A percentile compares a stretch with the other conserved stretches of the same genome.
phyloP scores from a whole-genome alignment of 1,284 basidiomycete genomes.

The Cryptococcus hybrid region DNA sequence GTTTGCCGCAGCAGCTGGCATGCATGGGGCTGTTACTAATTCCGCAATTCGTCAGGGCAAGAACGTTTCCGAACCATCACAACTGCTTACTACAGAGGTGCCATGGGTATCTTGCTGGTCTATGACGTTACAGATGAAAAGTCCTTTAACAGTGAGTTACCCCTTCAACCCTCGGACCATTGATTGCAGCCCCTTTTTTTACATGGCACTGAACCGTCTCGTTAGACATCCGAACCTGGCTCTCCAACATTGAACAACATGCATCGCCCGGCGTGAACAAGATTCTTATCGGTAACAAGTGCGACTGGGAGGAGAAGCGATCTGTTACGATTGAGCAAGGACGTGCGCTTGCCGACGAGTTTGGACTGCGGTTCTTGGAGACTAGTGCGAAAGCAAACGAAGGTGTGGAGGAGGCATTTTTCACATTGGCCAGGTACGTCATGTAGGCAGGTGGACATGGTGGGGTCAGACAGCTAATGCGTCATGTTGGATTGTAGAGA shows the following conservation, averaged over 20 bases:
- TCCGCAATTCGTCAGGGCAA: constrained; percentile 59
- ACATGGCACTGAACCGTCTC: constrained; percentile 8
- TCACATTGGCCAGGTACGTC: constrained; percentile 84
- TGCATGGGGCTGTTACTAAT: background rate
- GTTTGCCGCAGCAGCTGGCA: background rate
- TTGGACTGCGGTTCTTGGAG: constrained; percentile 96
- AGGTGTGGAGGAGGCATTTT: constrained; percentile 99
- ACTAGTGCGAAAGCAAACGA: constrained; percentile 97
- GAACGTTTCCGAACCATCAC: constrained; percentile 99
- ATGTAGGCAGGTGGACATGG: background rate
- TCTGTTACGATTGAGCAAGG: constrained; percentile 73
- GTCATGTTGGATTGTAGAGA: constrained; percentile 58
- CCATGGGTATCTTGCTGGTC: constrained; percentile 98
- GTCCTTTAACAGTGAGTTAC: constrained; percentile 86
- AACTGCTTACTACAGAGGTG: constrained; percentile 99
- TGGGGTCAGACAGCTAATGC: constrained; percentile 9
- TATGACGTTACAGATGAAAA: constrained; percentile 99
- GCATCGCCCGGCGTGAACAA: constrained; percentile 99
- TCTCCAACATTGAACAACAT: constrained; percentile 97
- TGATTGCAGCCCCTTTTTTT: background rate
- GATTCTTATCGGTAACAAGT: constrained; percentile 99
- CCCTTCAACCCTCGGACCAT: background rate
- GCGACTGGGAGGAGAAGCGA: constrained; percentile 97
- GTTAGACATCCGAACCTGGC: constrained; percentile 85
- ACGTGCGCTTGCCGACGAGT: constrained; percentile 69